phyloP scores from a whole-genome alignment of 2,329 filamentous ascomycete genomes.

The Seiridium cupressi region DNA sequence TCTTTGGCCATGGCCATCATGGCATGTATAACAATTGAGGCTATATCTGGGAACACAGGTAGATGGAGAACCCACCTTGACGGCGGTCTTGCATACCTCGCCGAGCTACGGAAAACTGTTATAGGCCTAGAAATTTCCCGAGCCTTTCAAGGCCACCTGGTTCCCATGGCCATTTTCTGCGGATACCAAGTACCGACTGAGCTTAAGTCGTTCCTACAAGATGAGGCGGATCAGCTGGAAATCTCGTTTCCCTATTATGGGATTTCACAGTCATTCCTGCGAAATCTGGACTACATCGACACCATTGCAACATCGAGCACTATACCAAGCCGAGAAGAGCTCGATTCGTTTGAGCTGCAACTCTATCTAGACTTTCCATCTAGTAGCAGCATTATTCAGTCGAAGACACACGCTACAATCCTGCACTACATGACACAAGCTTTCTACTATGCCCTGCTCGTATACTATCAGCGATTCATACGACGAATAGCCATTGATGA shows the following conservation, averaged over 20 bases:
- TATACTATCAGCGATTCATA: conserved; percentile 32
- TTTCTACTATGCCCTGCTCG: conserved; percentile 33
- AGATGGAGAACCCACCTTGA: conserved; percentile 21
- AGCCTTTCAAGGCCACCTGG: conserved; percentile 20
- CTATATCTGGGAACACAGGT: conserved; percentile 19
- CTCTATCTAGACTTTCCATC: conserved; percentile 23
- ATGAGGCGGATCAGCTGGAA: conserved; percentile 11
- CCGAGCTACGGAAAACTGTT: conserved; percentile 12
- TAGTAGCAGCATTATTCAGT: conserved; percentile 14
- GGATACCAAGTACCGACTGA: conserved; percentile 14
- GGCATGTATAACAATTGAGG: conserved; percentile 29
- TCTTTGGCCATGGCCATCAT: conserved; percentile 40
- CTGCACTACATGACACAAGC: conserved; percentile 21
- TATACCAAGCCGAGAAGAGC: conserved; percentile 10
- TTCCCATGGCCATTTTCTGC: conserved; percentile 22
- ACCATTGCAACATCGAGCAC: conserved; percentile 11
- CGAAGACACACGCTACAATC: conserved; percentile 23
- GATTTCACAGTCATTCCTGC: conserved; percentile 15
- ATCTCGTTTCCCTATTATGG: conserved; percentile 22
- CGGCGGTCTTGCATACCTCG: conserved; percentile 20
- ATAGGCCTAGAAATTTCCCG: conserved; percentile 10
- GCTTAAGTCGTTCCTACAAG: conserved; percentile 15
- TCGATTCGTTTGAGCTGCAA: conserved; percentile 29
- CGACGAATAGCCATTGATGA: conserved; percentile 18
- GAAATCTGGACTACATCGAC: conserved; percentile 17